These are phyloP conservation scores for Funneliformis mosseae DNA, from an alignment of 192 early-diverging fungal genomes.

Conservation along the genomic window DNA sequence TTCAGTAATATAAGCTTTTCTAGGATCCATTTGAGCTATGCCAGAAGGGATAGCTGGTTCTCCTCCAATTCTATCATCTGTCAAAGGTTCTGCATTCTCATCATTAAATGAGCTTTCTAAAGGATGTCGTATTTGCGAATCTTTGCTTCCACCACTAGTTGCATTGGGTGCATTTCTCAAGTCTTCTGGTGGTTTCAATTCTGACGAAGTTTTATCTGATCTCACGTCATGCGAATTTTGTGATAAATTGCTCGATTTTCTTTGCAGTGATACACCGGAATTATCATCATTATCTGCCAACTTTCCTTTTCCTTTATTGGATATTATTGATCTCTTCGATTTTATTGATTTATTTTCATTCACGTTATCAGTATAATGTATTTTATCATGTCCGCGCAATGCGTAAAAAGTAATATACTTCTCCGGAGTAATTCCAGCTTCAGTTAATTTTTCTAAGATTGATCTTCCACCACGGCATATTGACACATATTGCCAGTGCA, in stretches of 20 bases:
- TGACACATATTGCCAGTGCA: constrained; percentile 81
- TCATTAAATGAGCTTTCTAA: not conserved
- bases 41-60: not conserved
- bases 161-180: not conserved
- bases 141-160: not conserved
- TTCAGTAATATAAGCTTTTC: constrained; percentile 68
- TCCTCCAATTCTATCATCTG: constrained; percentile 2
- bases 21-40: not conserved
- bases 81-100: not conserved
- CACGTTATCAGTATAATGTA: constrained; percentile 45
- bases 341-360: constrained; percentile 29
- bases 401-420: constrained; percentile 76
- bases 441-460: constrained; percentile 59
- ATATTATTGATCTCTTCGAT: constrained; percentile 10
- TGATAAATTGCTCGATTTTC: no score
- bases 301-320: not conserved
- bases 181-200: not conserved
- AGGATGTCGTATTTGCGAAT: not conserved
- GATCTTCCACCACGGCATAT: constrained; percentile 76
- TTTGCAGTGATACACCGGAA: not conserved
- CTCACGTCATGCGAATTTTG: no score
- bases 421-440: constrained; percentile 58
- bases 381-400: constrained; percentile 73
- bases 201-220: not conserved
- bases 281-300: not conserved